phyloP scores from a whole-genome alignment of 352 stramenopile genomes.

The Pythium pyrilobum region DNA sequence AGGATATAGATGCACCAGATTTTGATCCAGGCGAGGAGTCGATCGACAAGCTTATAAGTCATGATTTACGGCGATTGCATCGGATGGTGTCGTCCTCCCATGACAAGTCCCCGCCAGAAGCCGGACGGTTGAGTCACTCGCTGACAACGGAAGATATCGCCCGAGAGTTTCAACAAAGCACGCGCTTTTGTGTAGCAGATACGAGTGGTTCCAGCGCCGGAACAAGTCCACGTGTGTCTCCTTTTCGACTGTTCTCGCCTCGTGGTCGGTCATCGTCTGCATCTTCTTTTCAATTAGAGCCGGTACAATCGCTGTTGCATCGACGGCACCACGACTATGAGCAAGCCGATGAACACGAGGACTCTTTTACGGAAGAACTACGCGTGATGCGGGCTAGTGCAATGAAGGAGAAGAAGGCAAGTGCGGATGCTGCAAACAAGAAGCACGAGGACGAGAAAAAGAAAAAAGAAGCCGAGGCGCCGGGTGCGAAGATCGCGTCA shows the following conservation, averaged over 20 bases:
- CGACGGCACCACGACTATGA: not conserved
- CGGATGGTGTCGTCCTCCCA: conserved; percentile 27
- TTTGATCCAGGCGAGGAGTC: conserved; percentile 23
- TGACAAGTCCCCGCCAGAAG: not conserved
- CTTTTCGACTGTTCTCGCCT: conserved; percentile 3
- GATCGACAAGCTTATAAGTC: conserved; percentile 41
- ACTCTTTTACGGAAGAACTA: conserved; percentile 48
- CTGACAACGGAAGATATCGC: conserved; percentile 28
- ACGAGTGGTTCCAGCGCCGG: not conserved
- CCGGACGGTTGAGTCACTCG: conserved; percentile 2
- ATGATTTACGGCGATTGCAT: conserved; percentile 40
- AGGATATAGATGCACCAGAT: conserved; percentile 22
- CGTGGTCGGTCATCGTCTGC: not conserved
- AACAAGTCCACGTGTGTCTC: not conserved
- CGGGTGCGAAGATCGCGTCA: not conserved
- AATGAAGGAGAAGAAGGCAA: conserved; percentile 6
- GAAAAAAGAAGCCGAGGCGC: conserved; percentile 5
- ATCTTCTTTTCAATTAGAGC: not conserved
- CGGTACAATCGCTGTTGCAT: conserved; percentile 8
- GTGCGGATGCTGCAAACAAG: conserved; percentile 5
- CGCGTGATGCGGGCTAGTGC: conserved; percentile 17
- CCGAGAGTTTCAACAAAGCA: conserved; percentile 25
- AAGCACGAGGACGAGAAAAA: conserved; percentile 13
- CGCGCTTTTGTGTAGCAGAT: conserved; percentile 23
- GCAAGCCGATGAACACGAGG: conserved; percentile 15